These are phyloP conservation scores for Fraxinus sp. DNA, from an alignment of 305 asterid species.

Conservation along the genomic window DNA sequence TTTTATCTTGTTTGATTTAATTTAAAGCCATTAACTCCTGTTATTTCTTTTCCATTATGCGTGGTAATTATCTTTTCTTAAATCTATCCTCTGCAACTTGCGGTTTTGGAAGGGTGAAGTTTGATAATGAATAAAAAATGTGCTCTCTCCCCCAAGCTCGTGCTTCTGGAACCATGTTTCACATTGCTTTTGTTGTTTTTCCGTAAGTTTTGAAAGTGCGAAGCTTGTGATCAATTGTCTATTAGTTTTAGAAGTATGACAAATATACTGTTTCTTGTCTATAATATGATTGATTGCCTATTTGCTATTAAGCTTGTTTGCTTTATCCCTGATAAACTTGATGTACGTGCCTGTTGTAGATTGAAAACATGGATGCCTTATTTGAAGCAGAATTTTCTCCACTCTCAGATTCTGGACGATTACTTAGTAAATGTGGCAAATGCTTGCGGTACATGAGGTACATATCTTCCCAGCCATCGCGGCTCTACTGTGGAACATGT, in stretches of 20 bases:
- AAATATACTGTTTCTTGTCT: neutral
- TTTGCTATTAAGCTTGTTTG: neutral
- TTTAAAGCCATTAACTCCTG: constrained; percentile 5
- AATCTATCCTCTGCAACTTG: neutral
- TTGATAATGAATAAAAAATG: constrained; percentile 1
- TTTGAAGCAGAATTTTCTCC: constrained; percentile 96
- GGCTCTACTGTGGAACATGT: constrained; percentile 80
- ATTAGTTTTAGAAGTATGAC: neutral
- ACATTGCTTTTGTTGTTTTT: neutral
- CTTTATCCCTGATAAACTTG: constrained; percentile 18
- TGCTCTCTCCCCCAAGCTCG: neutral
- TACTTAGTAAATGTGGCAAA: constrained; percentile 86
- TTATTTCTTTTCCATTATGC: neutral
- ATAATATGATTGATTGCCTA: constrained; percentile 8
- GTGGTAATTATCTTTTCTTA: constrained; percentile 2
- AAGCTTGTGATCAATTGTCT: neutral
- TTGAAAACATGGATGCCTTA: constrained; percentile 86
- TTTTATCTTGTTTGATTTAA: constrained; percentile 9
- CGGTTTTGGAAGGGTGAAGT: neutral
- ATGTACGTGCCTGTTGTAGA: constrained; percentile 43
- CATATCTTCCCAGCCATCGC: constrained; percentile 78
- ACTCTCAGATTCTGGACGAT: constrained; percentile 78
- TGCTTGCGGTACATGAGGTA: constrained; percentile 91
- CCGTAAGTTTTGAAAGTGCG: neutral
- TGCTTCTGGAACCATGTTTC: neutral